Evolutionary conservation across 768 basidiomycete genomes (phyloP), one percentile per base, ranked within the genome.

Genomic region (Postia placenta): DNA sequence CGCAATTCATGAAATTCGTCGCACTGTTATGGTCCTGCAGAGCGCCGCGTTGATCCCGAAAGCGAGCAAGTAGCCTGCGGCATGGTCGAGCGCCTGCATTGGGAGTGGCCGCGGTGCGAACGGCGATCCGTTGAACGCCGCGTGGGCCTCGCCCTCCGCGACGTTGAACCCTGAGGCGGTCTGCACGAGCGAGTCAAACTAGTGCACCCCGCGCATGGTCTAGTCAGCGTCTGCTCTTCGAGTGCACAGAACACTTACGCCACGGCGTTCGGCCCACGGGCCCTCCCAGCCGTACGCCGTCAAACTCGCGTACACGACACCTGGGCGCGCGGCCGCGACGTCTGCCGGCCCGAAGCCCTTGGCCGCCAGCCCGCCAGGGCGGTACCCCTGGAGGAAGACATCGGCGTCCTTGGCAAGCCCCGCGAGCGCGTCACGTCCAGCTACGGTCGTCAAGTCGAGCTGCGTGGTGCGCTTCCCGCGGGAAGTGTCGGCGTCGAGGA

Each of bases 141-240:
- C 64, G 51, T 70, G 78, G 2, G 76, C 76, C 43, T 71, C 64
- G 2, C 69, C 78, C 63, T 85, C 82, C 5, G 75, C 75, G n/a
- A 65, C 57, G 45, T 81, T 82, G 60, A 81, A 77, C 0, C 81
- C 82, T 0, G 72, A 74, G 2, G 78, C 78, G 0, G 78, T 81
- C 63, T 85, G 81, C 0, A 82, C 77, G 2, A 83, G 66, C 1
- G 81, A 83, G 56, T 85, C 81, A 48, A 83, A 83, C 80, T 81
- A 51, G n/a, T 3, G 5, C 33, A 20, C 3, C 25, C 24, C 17
- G 23, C 48, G 17, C 45, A 23, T 57, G 38, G 15, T 7, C 30
- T 19, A 5, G 23, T 6, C 25, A 35, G 30, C 17, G 15, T 15
- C 7, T 37, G 9, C 41, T 42, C 20, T 12, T 20, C 14, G 41